phyloP scores from a whole-genome alignment of 768 basidiomycete genomes.

The Lactifluus piperatus region DNA sequence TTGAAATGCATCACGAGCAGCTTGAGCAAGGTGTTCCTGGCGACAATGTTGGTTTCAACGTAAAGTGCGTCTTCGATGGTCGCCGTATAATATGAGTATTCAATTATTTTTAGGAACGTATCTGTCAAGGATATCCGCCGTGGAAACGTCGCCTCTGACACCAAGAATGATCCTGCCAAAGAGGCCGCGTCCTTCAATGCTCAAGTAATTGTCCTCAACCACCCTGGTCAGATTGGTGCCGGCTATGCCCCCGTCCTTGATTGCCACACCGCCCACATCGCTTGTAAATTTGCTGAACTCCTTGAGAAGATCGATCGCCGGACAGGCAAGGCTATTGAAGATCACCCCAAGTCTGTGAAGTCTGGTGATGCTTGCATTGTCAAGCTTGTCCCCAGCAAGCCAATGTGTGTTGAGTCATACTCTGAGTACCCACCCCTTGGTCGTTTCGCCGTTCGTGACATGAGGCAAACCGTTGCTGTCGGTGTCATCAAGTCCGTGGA shows the following conservation, averaged over 20 bases:
- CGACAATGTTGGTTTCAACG: conserved; percentile 99
- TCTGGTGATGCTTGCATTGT: conserved; percentile 99
- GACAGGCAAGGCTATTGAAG: conserved; percentile 88
- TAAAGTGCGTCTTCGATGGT: conserved; percentile 53
- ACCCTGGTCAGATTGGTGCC: conserved; percentile 99
- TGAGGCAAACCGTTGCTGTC: conserved; percentile 98
- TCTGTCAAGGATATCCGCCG: conserved; percentile 99
- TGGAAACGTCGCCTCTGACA: conserved; percentile 98
- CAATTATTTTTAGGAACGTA: conserved; percentile 70
- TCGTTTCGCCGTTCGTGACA: conserved; percentile 99
- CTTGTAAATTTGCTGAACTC: conserved; percentile 98
- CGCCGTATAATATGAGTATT: neutral
- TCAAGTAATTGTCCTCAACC: conserved; percentile 99
- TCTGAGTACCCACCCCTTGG: conserved; percentile 98
- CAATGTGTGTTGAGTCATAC: conserved; percentile 92
- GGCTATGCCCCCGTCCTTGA: conserved; percentile 99
- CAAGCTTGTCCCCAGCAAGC: conserved; percentile 94
- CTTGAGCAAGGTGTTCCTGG: conserved; percentile 90
- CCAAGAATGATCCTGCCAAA: conserved; percentile 99
- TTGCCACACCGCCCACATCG: conserved; percentile 99
- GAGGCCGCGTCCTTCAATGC: conserved; percentile 99
- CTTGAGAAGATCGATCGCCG: conserved; percentile 99
- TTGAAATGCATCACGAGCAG: conserved; percentile 99
- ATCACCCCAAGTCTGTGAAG: conserved; percentile 94
- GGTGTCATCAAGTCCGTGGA: conserved; percentile 98